A percentile compares a stretch with the other conserved stretches of the same genome.
These are phyloP conservation scores for Lichtheimia ramosa DNA, from an alignment of 371 early-diverging fungal genomes.

Conservation along the genomic window DNA sequence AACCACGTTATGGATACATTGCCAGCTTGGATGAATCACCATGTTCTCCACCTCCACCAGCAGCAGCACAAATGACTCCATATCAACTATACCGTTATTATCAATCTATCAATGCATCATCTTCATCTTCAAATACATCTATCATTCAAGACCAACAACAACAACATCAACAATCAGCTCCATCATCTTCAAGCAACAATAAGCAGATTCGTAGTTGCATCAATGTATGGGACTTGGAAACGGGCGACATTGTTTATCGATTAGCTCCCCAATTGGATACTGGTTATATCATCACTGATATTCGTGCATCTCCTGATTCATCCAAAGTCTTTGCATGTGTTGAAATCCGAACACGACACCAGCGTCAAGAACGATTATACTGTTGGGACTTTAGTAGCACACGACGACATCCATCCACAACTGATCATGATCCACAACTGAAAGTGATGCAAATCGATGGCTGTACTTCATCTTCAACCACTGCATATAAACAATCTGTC, in stretches of 20 bases:
- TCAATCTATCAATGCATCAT: conserved; percentile 13
- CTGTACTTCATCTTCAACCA: not conserved
- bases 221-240: conserved; percentile 60
- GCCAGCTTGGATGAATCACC: conserved; percentile 17
- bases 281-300: conserved; percentile 37
- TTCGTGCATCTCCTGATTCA: conserved; percentile 21
- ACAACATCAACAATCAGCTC: not conserved
- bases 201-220: conserved; percentile 39
- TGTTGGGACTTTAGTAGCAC: conserved; percentile 38
- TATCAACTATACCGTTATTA: conserved; percentile 41
- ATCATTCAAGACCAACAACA: conserved; percentile 1
- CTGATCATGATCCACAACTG: conserved; percentile 12
- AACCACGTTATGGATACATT: conserved; percentile 11
- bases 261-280: conserved; percentile 24
- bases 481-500: conserved; percentile 12
- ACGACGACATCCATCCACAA: not conserved
- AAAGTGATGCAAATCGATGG: conserved; percentile 17
- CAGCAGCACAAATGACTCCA: conserved; percentile 27
- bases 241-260: conserved; percentile 45
- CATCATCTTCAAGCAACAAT: not conserved
- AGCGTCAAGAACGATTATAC: conserved; percentile 27
- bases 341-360: conserved; percentile 22
- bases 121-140: not conserved
- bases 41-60: not conserved
- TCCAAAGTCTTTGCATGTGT: conserved; percentile 30